Percentiles rank a stretch among this genome's conserved stretches.
These are phyloP conservation scores for Inonotus hispidus DNA, from an alignment of 1,284 basidiomycete genomes.

Conservation along the genomic window DNA sequence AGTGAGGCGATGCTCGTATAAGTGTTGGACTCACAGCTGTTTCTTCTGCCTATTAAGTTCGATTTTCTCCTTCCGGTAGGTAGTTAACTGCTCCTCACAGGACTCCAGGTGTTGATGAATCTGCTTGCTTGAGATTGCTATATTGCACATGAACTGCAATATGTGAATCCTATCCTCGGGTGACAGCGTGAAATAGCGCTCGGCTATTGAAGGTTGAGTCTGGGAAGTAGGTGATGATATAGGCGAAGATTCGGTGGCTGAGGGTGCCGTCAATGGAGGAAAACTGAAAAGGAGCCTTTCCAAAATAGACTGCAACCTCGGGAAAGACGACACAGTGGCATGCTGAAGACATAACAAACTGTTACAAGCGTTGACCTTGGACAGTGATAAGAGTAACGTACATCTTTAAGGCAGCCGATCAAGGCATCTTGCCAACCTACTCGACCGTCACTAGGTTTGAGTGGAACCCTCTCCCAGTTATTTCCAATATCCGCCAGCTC, in stretches of 20 bases:
- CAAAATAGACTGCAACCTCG: conserved; percentile 69
- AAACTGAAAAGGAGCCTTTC: conserved; percentile 71
- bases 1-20: conserved; percentile 11
- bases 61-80: conserved; percentile 91
- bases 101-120: conserved; percentile 88
- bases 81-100: conserved; percentile 85
- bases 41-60: conserved; percentile 89
- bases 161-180: conserved; percentile 81
- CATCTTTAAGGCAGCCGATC: conserved; percentile 85
- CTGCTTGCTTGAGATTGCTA: conserved; percentile 85
- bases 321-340: conserved; percentile 70
- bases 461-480: conserved; percentile 74
- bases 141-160: conserved; percentile 82
- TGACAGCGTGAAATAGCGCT: conserved; percentile 72
- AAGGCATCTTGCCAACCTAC: conserved; percentile 84
- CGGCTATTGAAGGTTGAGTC: conserved; percentile 46
- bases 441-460: conserved; percentile 59
- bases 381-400: conserved; percentile 37
- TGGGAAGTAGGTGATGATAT: conserved; percentile 34
- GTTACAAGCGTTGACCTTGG: background rate
- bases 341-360: conserved; percentile 44
- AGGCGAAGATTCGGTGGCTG: conserved; percentile 31
- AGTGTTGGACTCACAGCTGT: conserved; percentile 59
- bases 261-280: conserved; percentile 26
- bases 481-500: conserved; percentile 71